These are phyloP conservation scores for Artemisia tridentata DNA, from an alignment of 129 eudicot genomes.

Conservation along the genomic window DNA sequence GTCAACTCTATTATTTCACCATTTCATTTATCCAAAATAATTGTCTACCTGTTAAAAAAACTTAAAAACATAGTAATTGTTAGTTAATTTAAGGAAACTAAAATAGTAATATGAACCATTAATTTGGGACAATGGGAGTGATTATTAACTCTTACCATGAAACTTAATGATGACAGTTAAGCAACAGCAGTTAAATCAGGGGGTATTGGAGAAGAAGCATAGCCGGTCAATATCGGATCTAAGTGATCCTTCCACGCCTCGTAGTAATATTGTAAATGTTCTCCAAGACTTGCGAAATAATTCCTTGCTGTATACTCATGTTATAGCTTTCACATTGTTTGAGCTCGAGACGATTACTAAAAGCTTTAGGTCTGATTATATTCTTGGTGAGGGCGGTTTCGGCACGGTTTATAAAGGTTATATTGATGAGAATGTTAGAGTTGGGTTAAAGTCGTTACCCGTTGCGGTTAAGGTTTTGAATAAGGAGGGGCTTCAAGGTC, in stretches of 20 bases:
- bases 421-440: constrained; percentile 94
- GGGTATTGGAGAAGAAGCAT: constrained; percentile 52
- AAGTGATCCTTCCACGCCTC: constrained; percentile 85
- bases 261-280: constrained; percentile 39
- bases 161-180: constrained; percentile 42
- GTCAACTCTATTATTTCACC: neutral
- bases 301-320: constrained; percentile 75
- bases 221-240: constrained; percentile 80
- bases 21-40: too few species aligned
- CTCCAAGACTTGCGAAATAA: constrained; percentile 74
- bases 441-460: constrained; percentile 91
- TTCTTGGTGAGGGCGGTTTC: constrained; percentile 92
- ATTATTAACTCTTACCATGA: neutral
- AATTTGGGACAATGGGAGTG: too few species aligned
- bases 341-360: constrained; percentile 96
- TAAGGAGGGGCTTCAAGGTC: constrained; percentile 98
- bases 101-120: too few species aligned
- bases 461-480: constrained; percentile 98
- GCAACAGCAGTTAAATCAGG: constrained; percentile 53
- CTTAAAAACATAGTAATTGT: too few species aligned
- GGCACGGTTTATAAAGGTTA: constrained; percentile 97
- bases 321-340: constrained; percentile 79
- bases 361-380: constrained; percentile 94
- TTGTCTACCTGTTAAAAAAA: too few species aligned
- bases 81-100: too few species aligned